phyloP scores from a whole-genome alignment of 306 rosid species.

The Cyamopsis tetragonoloba region DNA sequence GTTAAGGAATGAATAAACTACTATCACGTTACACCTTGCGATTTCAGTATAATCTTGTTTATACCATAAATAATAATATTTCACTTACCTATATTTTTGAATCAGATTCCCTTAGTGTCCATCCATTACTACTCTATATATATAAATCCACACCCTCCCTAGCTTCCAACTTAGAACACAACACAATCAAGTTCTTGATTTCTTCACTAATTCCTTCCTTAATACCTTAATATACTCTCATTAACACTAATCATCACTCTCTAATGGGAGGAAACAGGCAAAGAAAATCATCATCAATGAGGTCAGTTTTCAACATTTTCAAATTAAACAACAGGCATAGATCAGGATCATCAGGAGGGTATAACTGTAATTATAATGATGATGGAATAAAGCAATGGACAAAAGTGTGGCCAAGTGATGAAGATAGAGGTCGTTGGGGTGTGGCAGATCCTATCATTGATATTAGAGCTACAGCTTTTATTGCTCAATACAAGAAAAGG shows the following conservation, averaged over 20 bases:
- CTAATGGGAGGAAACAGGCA: conserved; percentile 54
- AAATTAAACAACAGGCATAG: conserved; percentile 35
- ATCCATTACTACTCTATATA: conserved; percentile 38
- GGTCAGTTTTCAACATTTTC: conserved; percentile 59
- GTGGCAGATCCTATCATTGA: conserved; percentile 68
- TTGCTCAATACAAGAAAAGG: conserved; percentile 44
- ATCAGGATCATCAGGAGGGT: neutral
- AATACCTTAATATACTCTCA: neutral
- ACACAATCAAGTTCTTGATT: conserved; percentile 23
- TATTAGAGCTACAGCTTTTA: conserved; percentile 54
- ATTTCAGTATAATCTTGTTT: too few relatives aligned
- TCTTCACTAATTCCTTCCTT: conserved; percentile 1
- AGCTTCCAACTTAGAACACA: conserved; percentile 13
- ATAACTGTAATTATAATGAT: conserved; percentile 6
- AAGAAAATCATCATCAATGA: conserved; percentile 43
- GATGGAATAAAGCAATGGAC: conserved; percentile 28
- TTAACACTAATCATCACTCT: conserved; percentile 1
- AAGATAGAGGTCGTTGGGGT: conserved; percentile 50
- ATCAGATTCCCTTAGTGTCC: conserved; percentile 46
- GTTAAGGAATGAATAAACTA: too few relatives aligned
- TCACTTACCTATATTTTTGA: conserved; percentile 25
- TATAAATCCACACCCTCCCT: conserved; percentile 47
- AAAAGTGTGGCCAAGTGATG: conserved; percentile 69
- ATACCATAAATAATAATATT: conserved; percentile 33
- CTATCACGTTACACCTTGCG: too few relatives aligned